Conservation (phyloP, 768 basidiomycete species). For the Trametes elegans region DNA sequence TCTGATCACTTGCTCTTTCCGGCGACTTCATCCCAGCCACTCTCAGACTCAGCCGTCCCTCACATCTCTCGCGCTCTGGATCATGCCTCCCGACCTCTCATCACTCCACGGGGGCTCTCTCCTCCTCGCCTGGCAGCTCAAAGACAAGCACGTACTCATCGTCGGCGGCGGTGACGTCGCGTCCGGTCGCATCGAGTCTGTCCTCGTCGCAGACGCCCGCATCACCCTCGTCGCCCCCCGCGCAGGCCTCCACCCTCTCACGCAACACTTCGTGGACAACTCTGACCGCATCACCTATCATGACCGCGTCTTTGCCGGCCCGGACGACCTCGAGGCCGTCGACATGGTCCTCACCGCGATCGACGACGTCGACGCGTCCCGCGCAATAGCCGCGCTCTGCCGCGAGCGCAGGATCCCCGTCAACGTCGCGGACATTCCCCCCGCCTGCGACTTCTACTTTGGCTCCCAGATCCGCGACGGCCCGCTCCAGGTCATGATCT, state of each 20-base stretch:
- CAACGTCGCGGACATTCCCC: slow-evolving; percentile 96
- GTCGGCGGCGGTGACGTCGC: slow-evolving; percentile 95
- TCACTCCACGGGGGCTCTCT: slow-evolving; percentile 64
- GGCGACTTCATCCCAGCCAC: not conserved
- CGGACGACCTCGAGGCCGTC: slow-evolving; percentile 62
- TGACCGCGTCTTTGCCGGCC: slow-evolving; percentile 63
- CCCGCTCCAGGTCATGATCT: slow-evolving; percentile 93
- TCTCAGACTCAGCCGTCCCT: too few species aligned
- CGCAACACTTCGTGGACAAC: slow-evolving; percentile 49
- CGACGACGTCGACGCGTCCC: slow-evolving; percentile 73
- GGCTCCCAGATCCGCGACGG: slow-evolving; percentile 90
- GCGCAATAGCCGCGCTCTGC: slow-evolving; percentile 68
- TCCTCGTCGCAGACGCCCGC: slow-evolving; percentile 76
- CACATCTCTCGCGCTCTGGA: not conserved
- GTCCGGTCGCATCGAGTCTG: slow-evolving; percentile 80
- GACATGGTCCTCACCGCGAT: slow-evolving; percentile 95
- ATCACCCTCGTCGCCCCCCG: slow-evolving; percentile 78
- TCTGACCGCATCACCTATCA: slow-evolving; percentile 62
- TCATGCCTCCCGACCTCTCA: slow-evolving; percentile 6
- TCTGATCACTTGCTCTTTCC: too few species aligned
- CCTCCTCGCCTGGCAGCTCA: slow-evolving; percentile 92
- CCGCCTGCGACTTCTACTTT: slow-evolving; percentile 97
- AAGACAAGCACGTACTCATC: slow-evolving; percentile 77
- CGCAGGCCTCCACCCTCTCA: slow-evolving; percentile 60
- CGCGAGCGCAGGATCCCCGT: slow-evolving; percentile 73